Evolutionary conservation across 1,284 basidiomycete species (phyloP).

Genomic region (Violaceomyces palustris): DNA sequence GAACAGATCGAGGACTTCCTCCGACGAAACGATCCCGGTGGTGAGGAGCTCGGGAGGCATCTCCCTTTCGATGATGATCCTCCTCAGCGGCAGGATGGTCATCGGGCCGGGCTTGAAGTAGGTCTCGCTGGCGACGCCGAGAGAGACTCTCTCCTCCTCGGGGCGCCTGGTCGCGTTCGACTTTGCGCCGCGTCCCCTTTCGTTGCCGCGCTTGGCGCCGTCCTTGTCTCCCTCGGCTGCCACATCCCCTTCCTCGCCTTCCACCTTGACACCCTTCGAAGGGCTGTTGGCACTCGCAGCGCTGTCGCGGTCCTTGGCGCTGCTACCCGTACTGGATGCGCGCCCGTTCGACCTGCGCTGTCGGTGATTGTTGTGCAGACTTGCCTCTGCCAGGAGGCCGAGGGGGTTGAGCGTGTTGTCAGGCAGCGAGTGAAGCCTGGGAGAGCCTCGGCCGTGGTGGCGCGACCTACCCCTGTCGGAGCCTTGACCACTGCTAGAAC

Average conservation of each 20-base stretch:
- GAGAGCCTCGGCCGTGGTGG: slow-evolving; percentile 30
- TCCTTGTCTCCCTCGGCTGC: not conserved
- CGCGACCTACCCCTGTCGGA: no score
- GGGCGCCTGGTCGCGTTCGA: not conserved
- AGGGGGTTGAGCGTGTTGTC: slow-evolving; percentile 52
- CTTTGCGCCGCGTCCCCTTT: not conserved
- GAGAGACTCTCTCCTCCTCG: slow-evolving; percentile 7
- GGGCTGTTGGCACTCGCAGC: slow-evolving; percentile 18
- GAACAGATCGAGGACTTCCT: slow-evolving; percentile 81
- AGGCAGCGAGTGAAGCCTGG: slow-evolving; percentile 53
- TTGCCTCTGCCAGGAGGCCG: slow-evolving; percentile 52
- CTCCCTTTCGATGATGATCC: slow-evolving; percentile 81
- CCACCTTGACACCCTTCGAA: slow-evolving; percentile 14
- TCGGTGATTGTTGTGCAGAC: slow-evolving; percentile 45
- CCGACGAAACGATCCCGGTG: slow-evolving; percentile 70
- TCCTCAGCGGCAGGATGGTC: slow-evolving; percentile 58
- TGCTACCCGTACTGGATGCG: slow-evolving; percentile 11
- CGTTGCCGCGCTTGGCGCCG: not conserved
- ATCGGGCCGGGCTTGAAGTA: slow-evolving; percentile 85
- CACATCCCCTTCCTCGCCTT: slow-evolving; percentile 14
- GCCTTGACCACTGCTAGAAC: no score
- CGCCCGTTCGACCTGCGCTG: slow-evolving; percentile 7
- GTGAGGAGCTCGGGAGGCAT: slow-evolving; percentile 76
- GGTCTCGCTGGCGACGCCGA: slow-evolving; percentile 81
- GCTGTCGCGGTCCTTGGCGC: slow-evolving; percentile 22